Conservation (phyloP, 768 basidiomycete genomes). For the Mycena galericulata region DNA sequence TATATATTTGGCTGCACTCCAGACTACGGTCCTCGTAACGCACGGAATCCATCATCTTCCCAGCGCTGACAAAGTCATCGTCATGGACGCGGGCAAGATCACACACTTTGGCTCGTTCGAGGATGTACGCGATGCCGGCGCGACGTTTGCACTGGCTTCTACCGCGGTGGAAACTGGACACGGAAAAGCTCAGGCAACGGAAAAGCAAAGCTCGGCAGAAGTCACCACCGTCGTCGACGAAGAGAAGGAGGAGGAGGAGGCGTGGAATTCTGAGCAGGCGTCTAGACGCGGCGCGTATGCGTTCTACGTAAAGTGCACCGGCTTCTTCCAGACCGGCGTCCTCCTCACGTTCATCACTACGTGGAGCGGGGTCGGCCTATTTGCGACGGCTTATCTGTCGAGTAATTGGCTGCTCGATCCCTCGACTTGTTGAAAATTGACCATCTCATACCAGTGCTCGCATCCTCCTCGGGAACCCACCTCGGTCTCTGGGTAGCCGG, state of each 20-base stretch:
- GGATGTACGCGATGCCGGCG: slow-evolving; percentile 12
- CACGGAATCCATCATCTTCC: slow-evolving; percentile 29
- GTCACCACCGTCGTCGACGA: slow-evolving; percentile 13
- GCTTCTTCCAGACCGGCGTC: not conserved
- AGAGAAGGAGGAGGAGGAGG: slow-evolving; percentile 10
- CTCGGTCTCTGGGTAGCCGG: slow-evolving; percentile 26
- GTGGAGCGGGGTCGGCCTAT: slow-evolving; percentile 12
- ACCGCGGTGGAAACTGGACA: not conserved
- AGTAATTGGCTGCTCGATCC: not conserved
- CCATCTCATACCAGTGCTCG: slow-evolving; percentile 9
- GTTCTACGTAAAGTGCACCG: slow-evolving; percentile 10
- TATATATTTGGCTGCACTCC: not conserved
- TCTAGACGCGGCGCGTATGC: not conserved
- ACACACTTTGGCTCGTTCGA: slow-evolving; percentile 28
- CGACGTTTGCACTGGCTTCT: slow-evolving; percentile 2
- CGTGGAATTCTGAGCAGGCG: not conserved
- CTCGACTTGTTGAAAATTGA: no score
- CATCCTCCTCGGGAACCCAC: slow-evolving; percentile 11
- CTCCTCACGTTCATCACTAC: slow-evolving; percentile 9
- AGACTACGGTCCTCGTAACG: slow-evolving; percentile 30
- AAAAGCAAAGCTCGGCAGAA: not conserved
- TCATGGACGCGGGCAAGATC: slow-evolving; percentile 13
- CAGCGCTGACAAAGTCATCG: slow-evolving; percentile 26
- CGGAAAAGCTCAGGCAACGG: not conserved
- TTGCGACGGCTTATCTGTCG: slow-evolving; percentile 15